These are phyloP conservation scores for Medicago arabica DNA, from an alignment of 306 rosid species.

Conservation along the genomic window DNA sequence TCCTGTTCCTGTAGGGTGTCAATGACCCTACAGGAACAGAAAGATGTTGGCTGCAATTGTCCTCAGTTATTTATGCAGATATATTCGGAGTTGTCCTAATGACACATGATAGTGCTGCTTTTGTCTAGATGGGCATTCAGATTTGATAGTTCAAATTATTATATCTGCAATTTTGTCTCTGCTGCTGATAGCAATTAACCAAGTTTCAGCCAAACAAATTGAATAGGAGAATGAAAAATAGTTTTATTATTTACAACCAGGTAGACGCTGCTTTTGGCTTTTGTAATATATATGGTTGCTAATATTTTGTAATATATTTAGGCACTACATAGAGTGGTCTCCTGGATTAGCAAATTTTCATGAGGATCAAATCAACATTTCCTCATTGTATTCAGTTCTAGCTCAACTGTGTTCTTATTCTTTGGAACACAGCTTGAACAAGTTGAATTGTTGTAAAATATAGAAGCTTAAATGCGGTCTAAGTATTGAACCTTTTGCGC, in stretches of 20 bases:
- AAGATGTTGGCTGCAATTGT: slow-evolving; percentile 40
- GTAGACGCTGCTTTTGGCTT: slow-evolving; percentile 24
- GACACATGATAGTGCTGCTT: slow-evolving; percentile 39
- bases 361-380: slow-evolving; percentile 17
- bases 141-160: slow-evolving; percentile 44
- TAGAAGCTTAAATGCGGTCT: neutral
- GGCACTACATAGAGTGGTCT: slow-evolving; percentile 23
- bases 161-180: slow-evolving; percentile 53
- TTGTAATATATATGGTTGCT: slow-evolving; percentile 46
- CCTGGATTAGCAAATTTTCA: slow-evolving; percentile 30
- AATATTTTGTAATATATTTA: slow-evolving; percentile 43
- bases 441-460: slow-evolving; percentile 13
- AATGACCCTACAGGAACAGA: slow-evolving; percentile 33
- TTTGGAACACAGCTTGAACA: neutral
- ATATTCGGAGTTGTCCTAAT: slow-evolving; percentile 29
- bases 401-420: neutral
- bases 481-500: neutral
- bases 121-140: slow-evolving; percentile 48
- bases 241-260: slow-evolving; percentile 38
- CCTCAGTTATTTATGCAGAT: slow-evolving; percentile 42
- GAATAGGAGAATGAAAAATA: slow-evolving; percentile 34
- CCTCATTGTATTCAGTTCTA: slow-evolving; percentile 20
- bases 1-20: slow-evolving; percentile 38
- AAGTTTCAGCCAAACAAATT: slow-evolving; percentile 53
- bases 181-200: slow-evolving; percentile 52